Percentiles rank a stretch among this genome's conserved stretches.
These are phyloP conservation scores for Mrakia frigida DNA, from an alignment of 768 basidiomycete species.

Conservation along the genomic window DNA sequence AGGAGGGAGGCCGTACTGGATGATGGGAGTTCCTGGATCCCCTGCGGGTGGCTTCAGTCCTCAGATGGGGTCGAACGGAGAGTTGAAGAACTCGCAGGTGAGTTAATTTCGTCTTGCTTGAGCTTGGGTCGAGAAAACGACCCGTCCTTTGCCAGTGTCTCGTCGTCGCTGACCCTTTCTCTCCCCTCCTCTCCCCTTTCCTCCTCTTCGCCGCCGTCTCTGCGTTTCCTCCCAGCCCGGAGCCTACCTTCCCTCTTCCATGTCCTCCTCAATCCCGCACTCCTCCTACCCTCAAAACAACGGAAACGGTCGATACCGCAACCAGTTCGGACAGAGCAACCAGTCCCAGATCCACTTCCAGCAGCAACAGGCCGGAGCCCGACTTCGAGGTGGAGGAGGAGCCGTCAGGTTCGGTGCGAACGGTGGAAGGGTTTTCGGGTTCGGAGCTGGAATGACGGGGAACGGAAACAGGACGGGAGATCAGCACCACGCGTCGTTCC, in stretches of 20 bases:
- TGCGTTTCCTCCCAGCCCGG: background rate
- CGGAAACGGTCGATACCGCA: background rate
- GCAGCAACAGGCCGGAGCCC: background rate
- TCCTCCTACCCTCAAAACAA: background rate
- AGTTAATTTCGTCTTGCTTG: background rate
- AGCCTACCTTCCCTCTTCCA: background rate
- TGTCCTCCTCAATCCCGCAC: background rate
- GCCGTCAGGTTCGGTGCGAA: constrained; percentile 1
- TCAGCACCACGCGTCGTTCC: background rate
- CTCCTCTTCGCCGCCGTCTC: background rate
- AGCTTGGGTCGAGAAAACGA: background rate
- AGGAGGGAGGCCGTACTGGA: constrained; percentile 21
- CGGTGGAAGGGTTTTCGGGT: background rate
- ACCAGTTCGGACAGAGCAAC: constrained; percentile 8
- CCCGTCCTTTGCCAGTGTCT: background rate
- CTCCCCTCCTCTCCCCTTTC: background rate
- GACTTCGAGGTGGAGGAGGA: constrained; percentile 7
- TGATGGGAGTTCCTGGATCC: constrained; percentile 6
- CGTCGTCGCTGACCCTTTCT: background rate
- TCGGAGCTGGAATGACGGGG: background rate
- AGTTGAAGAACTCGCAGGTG: constrained; percentile 5
- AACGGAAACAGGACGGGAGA: background rate
- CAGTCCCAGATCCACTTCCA: constrained; percentile 22
- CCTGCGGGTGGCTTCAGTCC: constrained; percentile 4
- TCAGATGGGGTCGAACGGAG: background rate